Base-by-base conservation (phyloP, 495 filamentous ascomycete genomes). In the Penicillium nucicola region DNA sequence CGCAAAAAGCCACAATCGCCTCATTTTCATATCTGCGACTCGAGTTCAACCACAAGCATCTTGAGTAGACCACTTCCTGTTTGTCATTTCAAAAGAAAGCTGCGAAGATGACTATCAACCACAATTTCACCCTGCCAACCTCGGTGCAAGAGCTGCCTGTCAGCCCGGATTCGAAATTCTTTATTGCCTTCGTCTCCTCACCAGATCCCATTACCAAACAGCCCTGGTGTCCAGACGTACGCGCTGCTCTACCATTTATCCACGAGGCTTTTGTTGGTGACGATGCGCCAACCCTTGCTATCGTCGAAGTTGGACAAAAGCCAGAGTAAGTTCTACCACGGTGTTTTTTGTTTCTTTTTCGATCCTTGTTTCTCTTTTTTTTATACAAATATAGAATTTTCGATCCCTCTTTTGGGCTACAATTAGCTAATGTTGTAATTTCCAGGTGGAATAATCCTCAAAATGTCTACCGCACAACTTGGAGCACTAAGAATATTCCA, bases 161-260 rank as follows among this genome's bases (percentile, higher is more conserved):
- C 6, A 45, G 35, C 19, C 20, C 63, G 28, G 35, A 48, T 34
- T 45, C 59, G 1, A 56, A 58, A 20, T 36, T 64, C 9, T 67
- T 65, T 45, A 38, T 69, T n/a, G 61, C 62, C 10, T 69, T 69
- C 43, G 44, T 60, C 32, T 55, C 64, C 20, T 58, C 55, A 31
- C 13, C 47, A 20, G 66, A 69, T 22, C 48, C 64, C 3, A 45
- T 45, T 2, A 69, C 66, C 30, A 50, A 55, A 15, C 58, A 63
- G 34, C 44, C 66, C 5, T 69, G 66, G 66, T 69, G 66, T 28
- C 66, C 66, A 1, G 66, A 69, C 35, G 66, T 69, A 17, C 56
- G 58, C 9, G 64, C 61, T 33, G 64, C 64, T 0, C 42, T 66
- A 49, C 66, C 66, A 8, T 32, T 46, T 31, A 55, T 69, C 44